Evolutionary conservation across 495 filamentous ascomycete species (phyloP).

Genomic region (Neurospora cerealis): DNA sequence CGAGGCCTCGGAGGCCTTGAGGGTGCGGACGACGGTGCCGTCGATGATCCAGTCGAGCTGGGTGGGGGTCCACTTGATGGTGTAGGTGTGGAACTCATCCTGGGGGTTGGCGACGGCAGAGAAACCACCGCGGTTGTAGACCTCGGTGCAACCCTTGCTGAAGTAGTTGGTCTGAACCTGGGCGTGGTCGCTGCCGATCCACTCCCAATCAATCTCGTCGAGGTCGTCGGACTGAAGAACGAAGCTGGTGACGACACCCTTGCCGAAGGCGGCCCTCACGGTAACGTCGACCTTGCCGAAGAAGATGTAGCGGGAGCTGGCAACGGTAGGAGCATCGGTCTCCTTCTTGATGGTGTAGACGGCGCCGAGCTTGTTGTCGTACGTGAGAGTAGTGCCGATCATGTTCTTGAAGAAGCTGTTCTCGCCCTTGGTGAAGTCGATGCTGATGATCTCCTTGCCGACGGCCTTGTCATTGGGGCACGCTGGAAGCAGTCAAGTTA

Average conservation of each 20-base stretch:
- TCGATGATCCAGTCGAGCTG: conserved; percentile 80
- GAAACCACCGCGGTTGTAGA: conserved; percentile 66
- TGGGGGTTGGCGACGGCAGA: conserved; percentile 52
- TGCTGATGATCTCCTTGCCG: conserved; percentile 46
- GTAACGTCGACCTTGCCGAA: conserved; percentile 64
- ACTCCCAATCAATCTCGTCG: conserved; percentile 95
- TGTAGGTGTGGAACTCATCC: conserved; percentile 70
- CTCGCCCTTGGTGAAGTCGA: conserved; percentile 69
- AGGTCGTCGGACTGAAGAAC: conserved; percentile 85
- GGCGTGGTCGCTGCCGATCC: conserved; percentile 52
- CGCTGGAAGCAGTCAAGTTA: conserved; percentile 9
- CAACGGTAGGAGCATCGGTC: conserved; percentile 69
- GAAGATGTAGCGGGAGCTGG: conserved; percentile 62
- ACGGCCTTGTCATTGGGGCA: conserved; percentile 72
- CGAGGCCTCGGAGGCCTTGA: conserved; percentile 47
- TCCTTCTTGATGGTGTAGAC: conserved; percentile 65
- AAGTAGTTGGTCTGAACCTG: conserved; percentile 89
- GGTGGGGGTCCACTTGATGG: conserved; percentile 70
- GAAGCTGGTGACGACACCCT: conserved; percentile 70
- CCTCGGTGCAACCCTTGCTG: conserved; percentile 73
- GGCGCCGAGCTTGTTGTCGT: conserved; percentile 60
- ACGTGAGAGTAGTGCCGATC: conserved; percentile 49
- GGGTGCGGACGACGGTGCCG: conserved; percentile 55
- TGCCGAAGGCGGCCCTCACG: conserved; percentile 55
- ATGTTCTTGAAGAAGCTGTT: conserved; percentile 53